phyloP scores from a whole-genome alignment of 306 rosid genomes.

The Pterocarpus macrocarpus region DNA sequence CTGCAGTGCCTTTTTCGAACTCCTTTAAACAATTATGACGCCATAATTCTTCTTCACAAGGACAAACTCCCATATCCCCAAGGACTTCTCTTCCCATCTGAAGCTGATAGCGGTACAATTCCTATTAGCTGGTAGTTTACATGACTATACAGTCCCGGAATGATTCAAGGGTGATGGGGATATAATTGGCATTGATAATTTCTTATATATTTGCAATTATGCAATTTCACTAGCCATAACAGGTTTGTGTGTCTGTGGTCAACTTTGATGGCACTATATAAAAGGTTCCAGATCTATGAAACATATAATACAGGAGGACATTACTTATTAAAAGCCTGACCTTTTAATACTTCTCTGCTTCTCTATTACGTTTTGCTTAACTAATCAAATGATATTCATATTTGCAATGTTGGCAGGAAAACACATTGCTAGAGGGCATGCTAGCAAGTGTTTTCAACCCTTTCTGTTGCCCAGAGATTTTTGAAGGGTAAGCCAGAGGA shows the following conservation, averaged over 20 bases:
- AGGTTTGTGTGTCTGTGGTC: slow-evolving; percentile 13
- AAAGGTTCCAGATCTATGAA: slow-evolving; percentile 1
- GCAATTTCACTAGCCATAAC: slow-evolving; percentile 23
- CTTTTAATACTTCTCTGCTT: slow-evolving; percentile 25
- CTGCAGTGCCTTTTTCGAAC: slow-evolving; percentile 90
- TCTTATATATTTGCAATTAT: slow-evolving; percentile 1
- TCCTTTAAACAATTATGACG: slow-evolving; percentile 91
- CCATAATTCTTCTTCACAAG: slow-evolving; percentile 82
- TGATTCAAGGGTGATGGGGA: slow-evolving; percentile 8
- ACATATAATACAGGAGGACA: not conserved
- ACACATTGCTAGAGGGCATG: slow-evolving; percentile 69
- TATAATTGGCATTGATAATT: slow-evolving; percentile 22
- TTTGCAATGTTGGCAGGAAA: slow-evolving; percentile 60
- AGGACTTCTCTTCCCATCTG: slow-evolving; percentile 89
- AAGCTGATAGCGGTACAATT: slow-evolving; percentile 70
- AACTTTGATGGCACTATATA: not conserved
- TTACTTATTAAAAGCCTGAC: slow-evolving; percentile 1
- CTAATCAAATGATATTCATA: slow-evolving; percentile 29
- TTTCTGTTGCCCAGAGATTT: slow-evolving; percentile 73
- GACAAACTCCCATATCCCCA: slow-evolving; percentile 88
- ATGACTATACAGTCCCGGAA: not conserved
- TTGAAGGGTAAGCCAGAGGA: slow-evolving; percentile 69
- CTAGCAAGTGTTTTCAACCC: slow-evolving; percentile 78
- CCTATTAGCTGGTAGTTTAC: slow-evolving; percentile 29
- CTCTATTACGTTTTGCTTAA: slow-evolving; percentile 13